These are phyloP conservation scores for Nemania sp. DNA, from an alignment of 2,329 filamentous ascomycete species.

Conservation along the genomic window DNA sequence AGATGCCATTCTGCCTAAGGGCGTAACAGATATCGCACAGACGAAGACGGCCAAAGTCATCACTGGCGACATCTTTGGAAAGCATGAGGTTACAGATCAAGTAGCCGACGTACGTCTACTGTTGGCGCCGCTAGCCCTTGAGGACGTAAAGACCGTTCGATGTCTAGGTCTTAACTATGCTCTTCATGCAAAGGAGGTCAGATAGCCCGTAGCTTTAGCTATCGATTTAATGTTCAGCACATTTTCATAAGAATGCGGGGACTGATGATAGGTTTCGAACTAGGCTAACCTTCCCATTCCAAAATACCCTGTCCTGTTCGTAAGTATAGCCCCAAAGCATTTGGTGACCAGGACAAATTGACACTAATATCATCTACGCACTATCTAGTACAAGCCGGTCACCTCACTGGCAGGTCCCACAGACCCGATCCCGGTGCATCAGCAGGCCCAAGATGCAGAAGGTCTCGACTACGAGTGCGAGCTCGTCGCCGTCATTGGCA, in stretches of 20 bases:
- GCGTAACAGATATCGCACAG: conserved; percentile 70
- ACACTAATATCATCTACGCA: conserved; percentile 8
- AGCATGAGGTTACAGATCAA: conserved; percentile 72
- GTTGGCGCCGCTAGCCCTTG: conserved; percentile 71
- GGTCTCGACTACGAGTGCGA: conserved; percentile 85
- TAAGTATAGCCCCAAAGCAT: conserved; percentile 50
- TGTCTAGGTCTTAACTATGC: conserved; percentile 80
- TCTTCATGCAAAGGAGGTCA: conserved; percentile 74
- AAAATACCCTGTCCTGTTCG: conserved; percentile 78
- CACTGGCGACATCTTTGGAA: conserved; percentile 73
- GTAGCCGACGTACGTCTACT: conserved; percentile 67
- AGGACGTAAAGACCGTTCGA: conserved; percentile 74
- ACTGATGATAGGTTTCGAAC: conserved; percentile 22
- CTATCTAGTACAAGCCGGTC: conserved; percentile 70
- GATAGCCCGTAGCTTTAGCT: neutral
- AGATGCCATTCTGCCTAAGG: conserved; percentile 75
- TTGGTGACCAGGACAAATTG: neutral
- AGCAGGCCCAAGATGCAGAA: conserved; percentile 72
- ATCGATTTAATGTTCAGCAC: neutral
- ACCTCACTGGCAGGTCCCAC: conserved; percentile 74
- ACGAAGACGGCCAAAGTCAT: conserved; percentile 72
- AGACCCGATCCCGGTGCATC: conserved; percentile 74
- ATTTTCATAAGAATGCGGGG: neutral
- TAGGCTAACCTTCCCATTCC: conserved; percentile 75
- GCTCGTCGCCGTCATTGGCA: conserved; percentile 78